Base-by-base conservation (phyloP, 2,329 filamentous ascomycete species). In the Thielaviopsis musarum region DNA sequence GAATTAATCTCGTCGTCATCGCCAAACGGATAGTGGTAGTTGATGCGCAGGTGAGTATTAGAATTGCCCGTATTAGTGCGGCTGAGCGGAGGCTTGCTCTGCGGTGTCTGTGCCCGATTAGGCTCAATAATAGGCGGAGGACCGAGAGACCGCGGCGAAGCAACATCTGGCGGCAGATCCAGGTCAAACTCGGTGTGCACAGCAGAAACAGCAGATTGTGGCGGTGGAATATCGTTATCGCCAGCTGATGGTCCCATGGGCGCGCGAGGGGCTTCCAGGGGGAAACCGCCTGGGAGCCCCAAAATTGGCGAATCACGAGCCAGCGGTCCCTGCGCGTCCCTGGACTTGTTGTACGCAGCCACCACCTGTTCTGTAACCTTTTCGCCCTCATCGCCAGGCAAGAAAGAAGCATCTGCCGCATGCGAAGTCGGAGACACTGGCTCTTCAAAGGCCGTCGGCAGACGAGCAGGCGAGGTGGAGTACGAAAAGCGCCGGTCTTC, bases 171-270 rank as follows among this genome's bases (percentile, higher is more conserved):
- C 30, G 55, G 60, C n/a, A 48, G 15, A 17, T 61, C 85, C n/a
- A 75, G 77, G 64, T 90, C 87, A 64, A 89, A 87, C 65, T 87
- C 83, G 0, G 85, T 88, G 7, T 77, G 77, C 51, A 82, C 84
- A 5, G 71, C 72, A 5, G 85, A 86, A 15, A 81, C 67, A 2
- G 83, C 79, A 17, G 84, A 85, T 34, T 69, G 70, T 1, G 81
- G 82, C 28, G 26, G 55, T 2, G 55, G 41, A 19, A 34, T 30
- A 53, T 45, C 17, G 38, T 45, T 45, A 7, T n/a, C 38, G 38
- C 38, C 51, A 22, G 59, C n/a, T n/a, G 24, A 30, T 19, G 51
- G 45, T 10, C 21, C 24, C 13, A 22, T 12, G n/a, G 22, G 13
- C 13, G 19, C 55, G n/a, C 26, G 66, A 53, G 71, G 71, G 24